These are phyloP conservation scores for Puccinia coronata DNA, from an alignment of 1,284 basidiomycete species.

Conservation along the genomic window DNA sequence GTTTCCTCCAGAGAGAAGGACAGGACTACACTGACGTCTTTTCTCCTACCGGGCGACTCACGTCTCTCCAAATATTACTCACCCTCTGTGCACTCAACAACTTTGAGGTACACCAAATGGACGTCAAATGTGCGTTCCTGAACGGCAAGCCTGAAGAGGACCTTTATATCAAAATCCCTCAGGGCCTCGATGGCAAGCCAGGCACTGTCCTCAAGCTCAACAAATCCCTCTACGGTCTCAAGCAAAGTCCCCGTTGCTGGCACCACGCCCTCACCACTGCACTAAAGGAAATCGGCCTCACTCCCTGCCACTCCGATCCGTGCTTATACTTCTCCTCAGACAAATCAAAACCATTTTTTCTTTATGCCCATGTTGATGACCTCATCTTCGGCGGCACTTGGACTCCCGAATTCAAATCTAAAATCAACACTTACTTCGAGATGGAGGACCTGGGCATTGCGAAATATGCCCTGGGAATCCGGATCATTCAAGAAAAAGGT, in stretches of 20 bases:
- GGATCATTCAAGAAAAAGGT: not conserved
- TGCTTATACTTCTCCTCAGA: not conserved
- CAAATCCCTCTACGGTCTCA: conserved; percentile 14
- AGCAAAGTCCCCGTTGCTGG: conserved; percentile 22
- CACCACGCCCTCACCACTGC: no score
- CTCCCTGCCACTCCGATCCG: not conserved
- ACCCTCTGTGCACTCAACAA: no score
- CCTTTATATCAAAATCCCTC: not conserved
- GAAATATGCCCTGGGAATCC: not conserved
- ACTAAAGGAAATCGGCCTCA: no score
- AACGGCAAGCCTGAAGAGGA: not conserved
- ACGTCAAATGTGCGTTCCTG: conserved; percentile 14
- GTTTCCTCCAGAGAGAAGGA: conserved; percentile 11
- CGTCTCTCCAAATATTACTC: not conserved
- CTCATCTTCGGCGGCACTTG: not conserved
- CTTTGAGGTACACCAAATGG: conserved; percentile 30
- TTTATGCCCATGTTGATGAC: no score
- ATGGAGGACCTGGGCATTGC: not conserved
- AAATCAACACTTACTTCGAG: not conserved
- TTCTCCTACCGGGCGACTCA: conserved; percentile 14
- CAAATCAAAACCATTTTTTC: not conserved
- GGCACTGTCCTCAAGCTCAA: no score
- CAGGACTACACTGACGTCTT: not conserved
- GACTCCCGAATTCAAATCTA: not conserved
- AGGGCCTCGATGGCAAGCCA: not conserved